Evolutionary conservation across 352 stramenopile genomes (phyloP).

Genomic region (Lagenidium sp.): DNA sequence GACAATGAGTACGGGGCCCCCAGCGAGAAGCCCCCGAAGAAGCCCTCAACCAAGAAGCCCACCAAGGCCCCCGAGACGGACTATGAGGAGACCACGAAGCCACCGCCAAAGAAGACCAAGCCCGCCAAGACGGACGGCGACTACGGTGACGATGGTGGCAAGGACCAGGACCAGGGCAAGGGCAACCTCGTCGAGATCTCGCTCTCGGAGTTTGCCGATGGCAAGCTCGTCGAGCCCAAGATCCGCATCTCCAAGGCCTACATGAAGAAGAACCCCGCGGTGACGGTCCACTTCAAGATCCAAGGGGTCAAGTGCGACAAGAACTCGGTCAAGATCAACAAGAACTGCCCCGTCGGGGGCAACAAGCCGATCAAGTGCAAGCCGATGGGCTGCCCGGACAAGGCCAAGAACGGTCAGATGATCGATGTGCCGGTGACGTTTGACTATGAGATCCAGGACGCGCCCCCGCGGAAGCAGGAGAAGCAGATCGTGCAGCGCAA

Average conservation of each 20-base stretch:
- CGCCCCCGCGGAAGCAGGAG: neutral
- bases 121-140: neutral
- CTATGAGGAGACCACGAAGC: neutral
- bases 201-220: conserved; percentile 2
- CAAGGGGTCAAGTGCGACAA: conserved; percentile 1
- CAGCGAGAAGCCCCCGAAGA: no score
- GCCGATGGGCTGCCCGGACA: neutral
- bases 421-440: neutral
- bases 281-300: neutral
- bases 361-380: conserved; percentile 2
- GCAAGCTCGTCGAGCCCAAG: neutral
- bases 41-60: no score
- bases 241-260: neutral
- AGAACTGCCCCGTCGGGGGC: neutral
- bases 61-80: no score
- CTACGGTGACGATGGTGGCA: neutral
- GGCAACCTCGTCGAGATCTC: neutral
- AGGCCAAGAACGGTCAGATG: neutral
- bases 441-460: neutral
- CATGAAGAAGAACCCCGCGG: neutral
- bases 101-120: no score
- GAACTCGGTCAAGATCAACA: neutral
- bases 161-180: no score
- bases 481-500: no score
- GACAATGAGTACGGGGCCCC: no score